A percentile compares a stretch with the other conserved stretches of the same genome.
phyloP scores from a whole-genome alignment of 2,329 filamentous ascomycete genomes.

The Exophiala aquamarina region DNA sequence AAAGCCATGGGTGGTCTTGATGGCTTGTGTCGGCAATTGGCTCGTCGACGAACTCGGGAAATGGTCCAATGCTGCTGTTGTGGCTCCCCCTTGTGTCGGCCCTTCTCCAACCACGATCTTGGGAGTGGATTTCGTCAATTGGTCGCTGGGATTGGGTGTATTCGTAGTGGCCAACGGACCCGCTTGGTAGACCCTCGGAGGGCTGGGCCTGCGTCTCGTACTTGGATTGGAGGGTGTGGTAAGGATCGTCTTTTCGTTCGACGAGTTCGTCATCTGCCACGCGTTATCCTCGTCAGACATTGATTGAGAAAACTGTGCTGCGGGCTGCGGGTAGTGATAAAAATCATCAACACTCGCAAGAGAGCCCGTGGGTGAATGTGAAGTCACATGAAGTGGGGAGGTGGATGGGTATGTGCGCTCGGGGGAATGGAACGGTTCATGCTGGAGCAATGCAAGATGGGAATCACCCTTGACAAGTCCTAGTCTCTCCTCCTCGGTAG shows the following conservation, averaged over 20 bases:
- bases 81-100: constrained; percentile 17
- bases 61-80: constrained; percentile 22
- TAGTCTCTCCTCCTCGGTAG: constrained; percentile 78
- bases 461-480: constrained; percentile 79
- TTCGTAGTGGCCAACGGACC: constrained; percentile 14
- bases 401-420: constrained; percentile 14
- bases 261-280: constrained; percentile 25
- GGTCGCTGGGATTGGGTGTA: constrained; percentile 1
- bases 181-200: constrained; percentile 16
- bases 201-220: constrained; percentile 15
- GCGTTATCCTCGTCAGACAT: constrained; percentile 28
- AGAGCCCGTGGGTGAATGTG: constrained; percentile 18
- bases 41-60: constrained; percentile 27
- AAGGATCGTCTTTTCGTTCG: constrained; percentile 10
- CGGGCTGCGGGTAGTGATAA: constrained; percentile 20
- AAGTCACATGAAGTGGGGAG: constrained; percentile 6
- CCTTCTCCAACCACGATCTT: constrained; percentile 18
- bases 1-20: constrained; percentile 10
- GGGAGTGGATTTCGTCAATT: constrained; percentile 7
- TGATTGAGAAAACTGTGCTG: constrained; percentile 19
- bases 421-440: constrained; percentile 21
- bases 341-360: constrained; percentile 17
- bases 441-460: constrained; percentile 23
- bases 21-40: constrained; percentile 5
- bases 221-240: constrained; percentile 1